Conservation (phyloP, 2,329 filamentous ascomycete genomes). For the Gremmenia infestans region DNA sequence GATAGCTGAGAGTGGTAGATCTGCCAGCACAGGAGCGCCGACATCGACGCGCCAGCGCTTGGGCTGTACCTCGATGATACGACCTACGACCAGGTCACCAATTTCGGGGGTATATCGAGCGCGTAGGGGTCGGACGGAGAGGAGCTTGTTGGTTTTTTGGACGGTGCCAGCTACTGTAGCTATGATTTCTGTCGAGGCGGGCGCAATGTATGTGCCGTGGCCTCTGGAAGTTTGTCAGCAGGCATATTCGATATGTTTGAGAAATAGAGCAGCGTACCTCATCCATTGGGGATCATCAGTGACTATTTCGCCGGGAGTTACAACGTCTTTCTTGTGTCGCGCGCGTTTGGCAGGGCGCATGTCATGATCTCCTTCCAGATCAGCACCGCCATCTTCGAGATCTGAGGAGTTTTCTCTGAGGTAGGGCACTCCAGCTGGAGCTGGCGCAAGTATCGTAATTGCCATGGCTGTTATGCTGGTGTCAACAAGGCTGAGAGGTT, state of each 20-base stretch:
- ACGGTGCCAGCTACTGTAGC: constrained; percentile 89
- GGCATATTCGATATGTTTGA: not conserved
- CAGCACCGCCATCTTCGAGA: constrained; percentile 30
- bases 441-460: constrained; percentile 31
- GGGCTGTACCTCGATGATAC: constrained; percentile 91
- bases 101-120: constrained; percentile 95
- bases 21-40: constrained; percentile 77
- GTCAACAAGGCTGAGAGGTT: constrained; percentile 2
- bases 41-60: constrained; percentile 95
- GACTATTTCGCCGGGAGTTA: constrained; percentile 85
- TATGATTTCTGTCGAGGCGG: constrained; percentile 63
- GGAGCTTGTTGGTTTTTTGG: constrained; percentile 91
- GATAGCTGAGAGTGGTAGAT: constrained; percentile 81
- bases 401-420: constrained; percentile 10
- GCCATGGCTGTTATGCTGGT: constrained; percentile 23
- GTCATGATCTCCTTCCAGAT: constrained; percentile 32
- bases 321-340: constrained; percentile 48
- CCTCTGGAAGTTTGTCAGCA: constrained; percentile 51
- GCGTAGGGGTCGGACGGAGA: constrained; percentile 84
- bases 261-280: constrained; percentile 47
- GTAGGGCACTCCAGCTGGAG: constrained; percentile 22
- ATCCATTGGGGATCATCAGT: constrained; percentile 96
- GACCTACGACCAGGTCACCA: constrained; percentile 88
- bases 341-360: constrained; percentile 42
- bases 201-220: constrained; percentile 80